Base-by-base conservation (phyloP, 2,329 filamentous ascomycete species). In the Podosphaera fusca region DNA sequence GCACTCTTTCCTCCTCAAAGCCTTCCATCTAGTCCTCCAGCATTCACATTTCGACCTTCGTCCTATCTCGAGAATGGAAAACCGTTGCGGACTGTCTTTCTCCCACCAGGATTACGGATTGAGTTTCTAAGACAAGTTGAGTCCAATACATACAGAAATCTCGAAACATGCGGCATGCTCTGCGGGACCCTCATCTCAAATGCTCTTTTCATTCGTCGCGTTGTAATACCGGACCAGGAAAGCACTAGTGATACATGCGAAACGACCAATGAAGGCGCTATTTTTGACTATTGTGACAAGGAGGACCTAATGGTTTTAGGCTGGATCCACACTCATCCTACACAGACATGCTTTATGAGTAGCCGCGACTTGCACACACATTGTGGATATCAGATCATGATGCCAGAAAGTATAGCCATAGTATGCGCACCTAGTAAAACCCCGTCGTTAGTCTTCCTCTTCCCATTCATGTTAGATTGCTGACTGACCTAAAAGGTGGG, bases 241-340 rank as follows among this genome's bases (percentile, higher is more conserved):
- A 84, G 84, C 65, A 95, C 90, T 0, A 82, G 84, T 2, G 90
- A 98, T 66, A 96, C 92, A 0, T 98, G 92, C 68, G 90, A 96
- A 69, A 96, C 87, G 29, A 80, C 87, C 53, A 92, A 95, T 62
- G 88, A 94, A 68, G 78, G 79, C 35, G 80, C 81, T 0, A 75
- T 95, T 34, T 89, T 95, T 63, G 87, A 95, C 58, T 95, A 90
- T 68, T 94, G 89, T 51, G 60, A 62, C 9, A 58, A 61, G 4
- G 64, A 67, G 51, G 64, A 67, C 50, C 56, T 66, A 38, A 60
- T 67, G 58, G 61, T 64, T 6, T 54, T 67, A 45, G 65, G 65
- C 45, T 98, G 92, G 92, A 98, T 98, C 60, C 92, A 98, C 67
- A 98, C 92, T 0, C 92, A 98, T 68, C 92, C 92, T 0, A 87